Base-by-base conservation (phyloP, 345 rosid species). In the Geranium brycei region DNA sequence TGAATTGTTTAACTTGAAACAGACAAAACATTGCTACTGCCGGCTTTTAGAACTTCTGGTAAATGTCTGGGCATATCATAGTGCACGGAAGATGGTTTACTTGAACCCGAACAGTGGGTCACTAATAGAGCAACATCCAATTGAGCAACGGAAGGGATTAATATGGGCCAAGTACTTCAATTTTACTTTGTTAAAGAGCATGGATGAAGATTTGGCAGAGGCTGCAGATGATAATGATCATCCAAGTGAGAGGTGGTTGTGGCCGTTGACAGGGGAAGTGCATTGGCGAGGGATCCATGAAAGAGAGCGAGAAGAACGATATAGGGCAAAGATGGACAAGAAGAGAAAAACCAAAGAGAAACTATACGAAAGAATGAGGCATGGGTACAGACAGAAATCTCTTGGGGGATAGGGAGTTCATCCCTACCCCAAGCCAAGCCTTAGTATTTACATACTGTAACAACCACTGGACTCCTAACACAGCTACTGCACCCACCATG, bases 151-250 rank as follows among this genome's bases (percentile, higher is more conserved):
- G n/a, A 82, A 76, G 64, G 95, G 80, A 57, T 74, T 72, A 12
- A 82, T 84, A 71, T 90, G 99, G 97, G 84, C 74, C 0, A 93
- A 84, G 66, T 93, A 89, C 78, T 90, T 93, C 58, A 79, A 87
- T 67, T 71, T 79, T 61, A 80, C 87, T 35, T 70, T 93, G 63
- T 75, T 93, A 60, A 93, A 93, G 82, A 83, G 81, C 62, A 93
- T 93, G 95, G 99, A 93, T 63, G 99, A 93, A 77, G 99, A 93
- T 72, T 80, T 93, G 15, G 99, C 97, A 6, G 99, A 93, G 86
- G 95, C 99, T 63, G 92, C 96, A n/a, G 97, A 93, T 60, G 99
- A 93, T 66, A 82, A 73, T 2, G 91, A 88, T 73, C 67, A 79
- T 73, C 95, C 90, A 17, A 77, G 86, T 61, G 80, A 85, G 68